Evolutionary conservation across 495 filamentous ascomycete species (phyloP).

Genomic region (Xylaria longipes): DNA sequence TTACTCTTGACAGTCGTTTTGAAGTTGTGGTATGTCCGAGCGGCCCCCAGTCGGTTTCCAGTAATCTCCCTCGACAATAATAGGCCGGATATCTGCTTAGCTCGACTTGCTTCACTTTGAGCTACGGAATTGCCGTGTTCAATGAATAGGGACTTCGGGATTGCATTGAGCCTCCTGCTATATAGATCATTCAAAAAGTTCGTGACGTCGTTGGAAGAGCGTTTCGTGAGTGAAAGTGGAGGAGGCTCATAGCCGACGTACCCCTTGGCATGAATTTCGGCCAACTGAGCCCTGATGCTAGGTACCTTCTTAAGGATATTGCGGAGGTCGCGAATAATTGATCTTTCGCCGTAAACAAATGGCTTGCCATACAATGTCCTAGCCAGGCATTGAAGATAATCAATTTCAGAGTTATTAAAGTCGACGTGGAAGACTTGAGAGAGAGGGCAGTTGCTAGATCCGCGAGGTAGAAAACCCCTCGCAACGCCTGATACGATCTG

Average conservation of each 20-base stretch:
- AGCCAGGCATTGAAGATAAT: slow-evolving; percentile 38
- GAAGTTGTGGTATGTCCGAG: slow-evolving; percentile 45
- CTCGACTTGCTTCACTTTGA: slow-evolving; percentile 35
- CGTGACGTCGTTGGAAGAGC: slow-evolving; percentile 39
- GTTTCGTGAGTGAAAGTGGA: slow-evolving; percentile 29
- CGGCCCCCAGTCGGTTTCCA: slow-evolving; percentile 41
- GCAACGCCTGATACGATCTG: slow-evolving; percentile 30
- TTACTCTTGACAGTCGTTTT: slow-evolving; percentile 45
- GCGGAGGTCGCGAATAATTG: slow-evolving; percentile 29
- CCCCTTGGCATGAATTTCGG: slow-evolving; percentile 26
- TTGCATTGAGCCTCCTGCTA: slow-evolving; percentile 21
- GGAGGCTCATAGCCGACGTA: slow-evolving; percentile 30
- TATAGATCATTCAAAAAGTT: slow-evolving; percentile 46
- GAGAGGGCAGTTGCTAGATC: slow-evolving; percentile 2
- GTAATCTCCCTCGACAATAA: slow-evolving; percentile 50
- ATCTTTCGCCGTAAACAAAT: slow-evolving; percentile 2
- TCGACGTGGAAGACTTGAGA: slow-evolving; percentile 49
- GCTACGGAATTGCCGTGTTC: slow-evolving; percentile 35
- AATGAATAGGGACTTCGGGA: slow-evolving; percentile 36
- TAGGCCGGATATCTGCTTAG: slow-evolving; percentile 39
- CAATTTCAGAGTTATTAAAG: slow-evolving; percentile 57
- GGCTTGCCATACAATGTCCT: slow-evolving; percentile 29
- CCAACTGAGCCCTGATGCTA: slow-evolving; percentile 22
- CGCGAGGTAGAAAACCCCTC: slow-evolving; percentile 26
- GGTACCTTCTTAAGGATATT: slow-evolving; percentile 32